Evolutionary conservation across 805 yeast species (phyloP).

Genomic region (Danielia oregonensis): DNA sequence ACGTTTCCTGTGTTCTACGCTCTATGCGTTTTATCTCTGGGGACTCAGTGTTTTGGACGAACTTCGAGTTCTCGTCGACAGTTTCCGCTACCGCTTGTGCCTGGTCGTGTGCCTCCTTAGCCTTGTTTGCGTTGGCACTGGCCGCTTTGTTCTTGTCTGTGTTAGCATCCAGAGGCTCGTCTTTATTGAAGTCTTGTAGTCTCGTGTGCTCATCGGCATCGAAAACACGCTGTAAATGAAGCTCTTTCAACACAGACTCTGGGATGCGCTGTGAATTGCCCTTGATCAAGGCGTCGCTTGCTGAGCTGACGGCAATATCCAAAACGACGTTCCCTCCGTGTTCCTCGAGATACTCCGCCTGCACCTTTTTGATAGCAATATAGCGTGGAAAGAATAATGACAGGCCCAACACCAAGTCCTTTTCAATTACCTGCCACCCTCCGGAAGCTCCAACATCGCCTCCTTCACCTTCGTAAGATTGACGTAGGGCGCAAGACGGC

Average conservation of each 20-base stretch:
- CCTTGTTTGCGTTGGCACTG: not conserved
- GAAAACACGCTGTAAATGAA: constrained; percentile 22
- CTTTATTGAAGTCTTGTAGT: constrained; percentile 6
- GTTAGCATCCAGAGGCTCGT: constrained; percentile 3
- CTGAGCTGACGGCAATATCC: constrained; percentile 36
- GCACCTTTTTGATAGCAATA: constrained; percentile 30
- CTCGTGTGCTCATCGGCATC: constrained; percentile 21
- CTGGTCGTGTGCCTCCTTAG: not conserved
- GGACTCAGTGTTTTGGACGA: not conserved
- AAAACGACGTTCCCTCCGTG: constrained; percentile 31
- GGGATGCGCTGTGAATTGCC: constrained; percentile 37
- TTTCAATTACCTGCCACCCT: constrained; percentile 42
- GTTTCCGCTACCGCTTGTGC: not conserved
- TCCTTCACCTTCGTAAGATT: constrained; percentile 7
- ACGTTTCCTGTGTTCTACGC: constrained; percentile 14
- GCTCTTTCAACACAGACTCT: constrained; percentile 24
- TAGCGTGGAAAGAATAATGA: constrained; percentile 43
- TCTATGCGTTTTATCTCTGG: not conserved
- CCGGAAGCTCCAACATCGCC: constrained; percentile 16
- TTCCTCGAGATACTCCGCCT: constrained; percentile 16
- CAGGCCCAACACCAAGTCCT: constrained; percentile 44
- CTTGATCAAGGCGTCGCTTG: constrained; percentile 28
- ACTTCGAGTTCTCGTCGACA: not conserved
- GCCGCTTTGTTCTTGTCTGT: constrained; percentile 1
- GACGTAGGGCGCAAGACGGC: constrained; percentile 12